phyloP scores from a whole-genome alignment of 2,329 filamentous ascomycete species.

The Calonectria montana region DNA sequence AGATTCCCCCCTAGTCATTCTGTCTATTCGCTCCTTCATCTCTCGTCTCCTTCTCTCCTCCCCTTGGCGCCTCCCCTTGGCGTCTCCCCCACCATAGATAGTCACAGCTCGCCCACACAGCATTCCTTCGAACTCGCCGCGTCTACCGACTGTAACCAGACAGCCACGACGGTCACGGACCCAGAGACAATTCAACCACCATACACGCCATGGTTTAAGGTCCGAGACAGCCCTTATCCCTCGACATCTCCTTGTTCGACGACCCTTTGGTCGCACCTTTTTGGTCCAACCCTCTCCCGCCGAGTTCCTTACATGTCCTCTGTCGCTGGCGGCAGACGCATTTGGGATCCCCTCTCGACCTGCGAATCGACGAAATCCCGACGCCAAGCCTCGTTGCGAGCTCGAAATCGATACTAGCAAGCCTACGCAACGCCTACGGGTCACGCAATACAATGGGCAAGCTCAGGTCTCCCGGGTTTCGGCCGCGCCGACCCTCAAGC shows the following conservation, averaged over 20 bases:
- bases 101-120: not conserved
- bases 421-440: not conserved
- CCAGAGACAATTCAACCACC: not conserved
- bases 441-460: constrained; percentile 37
- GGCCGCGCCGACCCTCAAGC: constrained; percentile 56
- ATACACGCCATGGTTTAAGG: constrained; percentile 9
- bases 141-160: not conserved
- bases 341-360: not conserved
- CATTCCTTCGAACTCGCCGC: constrained; percentile 5
- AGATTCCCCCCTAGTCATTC: not conserved
- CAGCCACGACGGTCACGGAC: not conserved
- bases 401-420: not conserved
- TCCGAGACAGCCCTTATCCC: not conserved
- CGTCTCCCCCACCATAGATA: not conserved
- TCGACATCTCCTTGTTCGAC: not conserved
- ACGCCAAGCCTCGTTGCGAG: not conserved
- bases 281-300: not conserved
- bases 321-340: constrained; percentile 27
- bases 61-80: not conserved
- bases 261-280: not conserved
- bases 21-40: constrained; percentile 7
- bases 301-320: constrained; percentile 17
- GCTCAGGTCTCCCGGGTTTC: constrained; percentile 54
- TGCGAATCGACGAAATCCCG: not conserved
- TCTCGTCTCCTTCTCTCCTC: not conserved